Conservation (phyloP, 2,329 filamentous ascomycete species). For the Rugonectria rugulosa region DNA sequence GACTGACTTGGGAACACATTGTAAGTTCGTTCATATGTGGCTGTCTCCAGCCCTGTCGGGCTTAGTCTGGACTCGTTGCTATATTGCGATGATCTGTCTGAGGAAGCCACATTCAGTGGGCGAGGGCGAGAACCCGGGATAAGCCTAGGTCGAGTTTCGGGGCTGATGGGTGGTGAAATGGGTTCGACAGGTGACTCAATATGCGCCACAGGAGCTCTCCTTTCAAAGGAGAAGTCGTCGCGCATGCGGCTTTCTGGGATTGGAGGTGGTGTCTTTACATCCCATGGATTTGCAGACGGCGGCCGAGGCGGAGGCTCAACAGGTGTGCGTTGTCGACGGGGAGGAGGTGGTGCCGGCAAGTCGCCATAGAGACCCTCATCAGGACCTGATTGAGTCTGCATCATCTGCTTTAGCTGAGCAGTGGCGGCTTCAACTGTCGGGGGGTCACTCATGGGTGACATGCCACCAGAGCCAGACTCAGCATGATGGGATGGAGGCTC, state of each 20-base stretch:
- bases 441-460: constrained; percentile 24
- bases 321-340: constrained; percentile 25
- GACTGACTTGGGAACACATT: constrained; percentile 33
- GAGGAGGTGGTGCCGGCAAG: constrained; percentile 19
- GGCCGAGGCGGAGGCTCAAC: constrained; percentile 42
- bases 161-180: constrained; percentile 33
- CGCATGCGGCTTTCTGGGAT: constrained; percentile 29
- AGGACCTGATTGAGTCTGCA: constrained; percentile 38
- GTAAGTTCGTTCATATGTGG: constrained; percentile 33
- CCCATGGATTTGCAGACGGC: constrained; percentile 54
- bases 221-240: constrained; percentile 35
- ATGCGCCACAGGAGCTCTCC: constrained; percentile 34
- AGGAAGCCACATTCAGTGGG: constrained; percentile 25
- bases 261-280: constrained; percentile 39
- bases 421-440: constrained; percentile 42
- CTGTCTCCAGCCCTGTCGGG: constrained; percentile 29
- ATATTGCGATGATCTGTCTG: constrained; percentile 32
- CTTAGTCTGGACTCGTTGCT: constrained; percentile 35
- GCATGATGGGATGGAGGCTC: not conserved
- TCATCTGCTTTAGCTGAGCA: constrained; percentile 38
- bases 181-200: constrained; percentile 34
- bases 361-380: constrained; percentile 35
- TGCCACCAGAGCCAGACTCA: constrained; percentile 18
- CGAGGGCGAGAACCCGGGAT: constrained; percentile 23
- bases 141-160: constrained; percentile 22